Conservation (phyloP, 1,284 basidiomycete genomes). For the Ceraceosorus bombacis region DNA sequence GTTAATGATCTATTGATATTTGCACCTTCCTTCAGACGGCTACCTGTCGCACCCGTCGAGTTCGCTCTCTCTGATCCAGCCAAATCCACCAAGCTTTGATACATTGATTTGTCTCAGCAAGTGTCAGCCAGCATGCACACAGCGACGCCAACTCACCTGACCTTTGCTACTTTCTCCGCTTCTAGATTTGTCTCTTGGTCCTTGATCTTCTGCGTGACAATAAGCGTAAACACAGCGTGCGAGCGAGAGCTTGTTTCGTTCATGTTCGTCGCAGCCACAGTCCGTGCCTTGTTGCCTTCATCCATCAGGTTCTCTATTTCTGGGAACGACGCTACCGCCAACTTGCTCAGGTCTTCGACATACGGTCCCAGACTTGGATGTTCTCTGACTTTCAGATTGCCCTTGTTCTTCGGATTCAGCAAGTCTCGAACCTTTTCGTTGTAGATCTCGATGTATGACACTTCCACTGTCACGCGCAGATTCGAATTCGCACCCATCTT, state of each 20-base stretch:
- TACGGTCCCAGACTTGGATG: slow-evolving; percentile 78
- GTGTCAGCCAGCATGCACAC: no score
- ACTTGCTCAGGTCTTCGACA: slow-evolving; percentile 90
- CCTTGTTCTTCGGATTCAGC: slow-evolving; percentile 91
- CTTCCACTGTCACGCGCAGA: slow-evolving; percentile 79
- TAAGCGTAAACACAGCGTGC: slow-evolving; percentile 42
- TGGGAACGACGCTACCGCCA: slow-evolving; percentile 79
- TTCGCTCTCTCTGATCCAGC: slow-evolving; percentile 46
- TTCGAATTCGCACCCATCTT: slow-evolving; percentile 63
- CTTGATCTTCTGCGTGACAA: slow-evolving; percentile 33
- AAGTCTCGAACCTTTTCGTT: slow-evolving; percentile 85
- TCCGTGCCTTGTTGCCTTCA: slow-evolving; percentile 83
- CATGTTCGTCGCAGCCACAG: slow-evolving; percentile 44
- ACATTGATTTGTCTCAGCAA: no score
- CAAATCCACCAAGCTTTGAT: slow-evolving; percentile 31
- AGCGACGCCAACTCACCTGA: slow-evolving; percentile 15
- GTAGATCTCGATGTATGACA: slow-evolving; percentile 85
- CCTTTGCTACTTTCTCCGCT: slow-evolving; percentile 40
- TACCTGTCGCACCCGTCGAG: slow-evolving; percentile 46
- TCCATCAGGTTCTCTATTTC: slow-evolving; percentile 99
- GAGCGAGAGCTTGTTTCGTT: slow-evolving; percentile 44
- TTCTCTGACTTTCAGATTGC: slow-evolving; percentile 90
- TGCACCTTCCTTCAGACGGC: slow-evolving; percentile 46
- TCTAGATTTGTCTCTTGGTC: slow-evolving; percentile 36
- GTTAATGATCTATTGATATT: slow-evolving; percentile 43